A percentile compares a stretch with the other conserved stretches of the same genome.
These are phyloP conservation scores for Rhododendron vialii DNA, from an alignment of 148 eudicot genomes.

Conservation along the genomic window DNA sequence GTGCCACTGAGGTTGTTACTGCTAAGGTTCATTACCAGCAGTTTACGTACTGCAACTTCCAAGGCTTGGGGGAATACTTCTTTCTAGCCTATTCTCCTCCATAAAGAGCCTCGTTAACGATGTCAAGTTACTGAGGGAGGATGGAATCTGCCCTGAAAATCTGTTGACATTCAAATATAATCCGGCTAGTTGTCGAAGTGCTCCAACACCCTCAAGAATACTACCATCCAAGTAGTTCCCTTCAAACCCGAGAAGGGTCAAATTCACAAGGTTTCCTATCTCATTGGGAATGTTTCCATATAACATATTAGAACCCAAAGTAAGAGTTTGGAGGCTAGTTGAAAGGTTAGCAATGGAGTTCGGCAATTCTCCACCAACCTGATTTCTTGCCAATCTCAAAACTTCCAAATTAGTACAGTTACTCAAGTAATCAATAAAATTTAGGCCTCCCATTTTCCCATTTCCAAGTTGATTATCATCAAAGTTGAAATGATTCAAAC, in stretches of 20 bases:
- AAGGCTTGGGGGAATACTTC: constrained; percentile 22
- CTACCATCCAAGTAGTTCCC: background rate
- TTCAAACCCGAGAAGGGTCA: background rate
- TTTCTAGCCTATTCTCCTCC: constrained; percentile 14
- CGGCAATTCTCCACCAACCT: constrained; percentile 17
- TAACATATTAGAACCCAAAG: background rate
- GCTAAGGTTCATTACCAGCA: constrained; percentile 17
- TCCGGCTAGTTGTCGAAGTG: background rate
- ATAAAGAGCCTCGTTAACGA: background rate
- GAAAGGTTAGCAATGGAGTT: background rate
- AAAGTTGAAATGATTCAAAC: constrained; percentile 2
- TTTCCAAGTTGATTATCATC: constrained; percentile 2
- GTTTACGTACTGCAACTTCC: constrained; percentile 24
- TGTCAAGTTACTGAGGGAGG: constrained; percentile 18
- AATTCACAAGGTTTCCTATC: background rate
- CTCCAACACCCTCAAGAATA: background rate
- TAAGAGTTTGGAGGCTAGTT: background rate
- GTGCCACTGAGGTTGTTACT: constrained; percentile 27
- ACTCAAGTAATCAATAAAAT: background rate
- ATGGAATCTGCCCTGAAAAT: constrained; percentile 25
- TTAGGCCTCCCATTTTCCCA: constrained; percentile 1
- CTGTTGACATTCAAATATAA: constrained; percentile 10
- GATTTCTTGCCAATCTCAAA: constrained; percentile 1
- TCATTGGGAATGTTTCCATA: background rate
- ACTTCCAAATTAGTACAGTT: constrained; percentile 17